Base-by-base conservation (phyloP, 2,329 filamentous ascomycete species). In the Madurella mycetomatis region DNA sequence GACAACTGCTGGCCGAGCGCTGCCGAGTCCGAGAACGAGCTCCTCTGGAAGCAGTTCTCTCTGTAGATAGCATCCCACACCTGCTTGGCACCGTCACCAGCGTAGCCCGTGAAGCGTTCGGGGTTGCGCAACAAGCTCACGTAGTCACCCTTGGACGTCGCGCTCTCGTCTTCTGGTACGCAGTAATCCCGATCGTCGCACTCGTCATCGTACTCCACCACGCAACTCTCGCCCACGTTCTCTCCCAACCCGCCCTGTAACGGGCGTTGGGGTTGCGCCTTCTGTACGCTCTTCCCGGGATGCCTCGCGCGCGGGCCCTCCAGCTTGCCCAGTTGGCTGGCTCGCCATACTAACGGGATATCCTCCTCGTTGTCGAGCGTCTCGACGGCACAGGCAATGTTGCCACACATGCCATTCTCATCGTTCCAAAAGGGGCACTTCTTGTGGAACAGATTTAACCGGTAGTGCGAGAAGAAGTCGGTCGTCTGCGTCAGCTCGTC, bases 381-480 rank as follows among this genome's bases (percentile, higher is more conserved):
- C 68, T 94, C 91, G 16, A 99, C 94, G 11, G 92, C 89, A 69
- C 94, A 99, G 17, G 92, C 94, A 64, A 95, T 91, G 73, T 99
- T 99, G 61, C 92, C 94, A 72, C 94, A 99, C 80, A 96, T 89
- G 70, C 90, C 90, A 71, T 88, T 87, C 58, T 91, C 86, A 70
- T 99, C 94, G 67, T 86, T 83, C 92, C 94, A 99, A 70, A 97
- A 99, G 0, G 94, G 94, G 67, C 94, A 99, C 73, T 83, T 84
- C 72, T 94, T 96, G 72, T 95, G 88, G 73, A 90, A 99, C 17
- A 99, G 81, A 70, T 96, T 97, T 44, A 99, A 76, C 54, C 94
- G 87, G 75, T 97, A 99, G 73, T 97, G 91, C 50, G 92, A 92
- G 74, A 99, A 99, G 80, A 96, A 99, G 72, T 99, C 94, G 70